Evolutionary conservation across 1,139 yeast genomes (phyloP), one percentile per base, ranked within the genome.

Genomic region (Candida glucosophila): DNA sequence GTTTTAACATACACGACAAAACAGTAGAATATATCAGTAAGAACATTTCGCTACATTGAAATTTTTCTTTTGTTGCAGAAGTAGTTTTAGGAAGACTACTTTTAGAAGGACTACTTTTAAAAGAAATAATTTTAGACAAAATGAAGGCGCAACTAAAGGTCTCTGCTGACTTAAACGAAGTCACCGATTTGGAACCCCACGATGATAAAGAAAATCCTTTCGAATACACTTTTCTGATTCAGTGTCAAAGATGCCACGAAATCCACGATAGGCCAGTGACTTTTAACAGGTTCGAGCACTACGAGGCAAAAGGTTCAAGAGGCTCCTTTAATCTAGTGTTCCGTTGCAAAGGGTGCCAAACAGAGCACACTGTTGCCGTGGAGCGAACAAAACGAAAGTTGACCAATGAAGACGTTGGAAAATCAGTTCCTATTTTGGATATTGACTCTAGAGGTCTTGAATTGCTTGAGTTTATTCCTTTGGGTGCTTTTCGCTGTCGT

Each of bases 381-480:
- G 31, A 36, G 8, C 47, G 65, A 29, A 62, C 72, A 3, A 47
- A 45, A 19, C 42, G 46, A 14, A 36, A 36, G 24, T 48, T 52
- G 24, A 44, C 49, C n/a, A 37, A 40, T 5, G 65, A 52, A 9
- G 51, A 47, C 7, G 42, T 49, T 19, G n/a, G n/a, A n/a, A 51
- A 47, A 6, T 38, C 49, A 22, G 67, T 67, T 7, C 55, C 60
- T 4, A 43, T 86, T 23, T 58, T 86, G 22, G 76, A 76, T 24
- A 71, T 90, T 30, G 97, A 90, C 46, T 71, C 88, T 24, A 69
- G 98, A 43, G 98, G 98, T 5, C 52, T 85, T 27, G 93, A 83
- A 25, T 60, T 86, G 26, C 58, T 64, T 5, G 73, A 73, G 32
- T 86, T 83, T 43, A 53, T 72, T 14, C 81, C 94, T 1, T 69